Evolutionary conservation across 2,329 filamentous ascomycete species (phyloP).

Genomic region (Aspergillus fumigatus): DNA sequence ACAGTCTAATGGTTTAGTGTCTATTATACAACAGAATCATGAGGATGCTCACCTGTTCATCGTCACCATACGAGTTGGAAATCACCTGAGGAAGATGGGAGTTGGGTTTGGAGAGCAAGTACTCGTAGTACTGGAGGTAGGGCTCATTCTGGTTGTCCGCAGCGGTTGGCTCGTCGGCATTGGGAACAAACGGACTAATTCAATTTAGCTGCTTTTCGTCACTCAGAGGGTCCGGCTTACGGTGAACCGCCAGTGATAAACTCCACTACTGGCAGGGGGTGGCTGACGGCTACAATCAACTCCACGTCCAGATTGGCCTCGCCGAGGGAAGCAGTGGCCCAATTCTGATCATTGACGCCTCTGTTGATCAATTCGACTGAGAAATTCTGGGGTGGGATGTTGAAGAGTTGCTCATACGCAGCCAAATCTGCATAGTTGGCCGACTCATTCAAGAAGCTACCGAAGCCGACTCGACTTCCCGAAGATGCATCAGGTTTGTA

Average conservation of each 20-base stretch:
- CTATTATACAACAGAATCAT: background rate
- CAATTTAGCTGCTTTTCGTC: background rate
- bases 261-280: constrained; percentile 51
- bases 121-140: constrained; percentile 60
- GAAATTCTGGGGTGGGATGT: constrained; percentile 37
- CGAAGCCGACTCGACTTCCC: constrained; percentile 49
- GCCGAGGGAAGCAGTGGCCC: constrained; percentile 35
- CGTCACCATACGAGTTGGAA: constrained; percentile 62
- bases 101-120: constrained; percentile 49
- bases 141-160: constrained; percentile 60
- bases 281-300: constrained; percentile 52
- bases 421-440: constrained; percentile 46
- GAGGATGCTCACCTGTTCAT: constrained; percentile 42
- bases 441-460: constrained; percentile 50
- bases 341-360: constrained; percentile 39
- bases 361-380: constrained; percentile 35
- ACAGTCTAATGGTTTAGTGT: constrained; percentile 46
- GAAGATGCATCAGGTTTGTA: constrained; percentile 43
- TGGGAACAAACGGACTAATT: constrained; percentile 45
- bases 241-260: constrained; percentile 55
- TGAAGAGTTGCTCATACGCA: constrained; percentile 36
- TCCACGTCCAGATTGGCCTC: constrained; percentile 61
- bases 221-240: constrained; percentile 1
- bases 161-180: constrained; percentile 33
- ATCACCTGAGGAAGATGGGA: constrained; percentile 56